These are phyloP conservation scores for Triangularia verruculosa DNA, from an alignment of 2,329 filamentous ascomycete genomes.

Conservation along the genomic window DNA sequence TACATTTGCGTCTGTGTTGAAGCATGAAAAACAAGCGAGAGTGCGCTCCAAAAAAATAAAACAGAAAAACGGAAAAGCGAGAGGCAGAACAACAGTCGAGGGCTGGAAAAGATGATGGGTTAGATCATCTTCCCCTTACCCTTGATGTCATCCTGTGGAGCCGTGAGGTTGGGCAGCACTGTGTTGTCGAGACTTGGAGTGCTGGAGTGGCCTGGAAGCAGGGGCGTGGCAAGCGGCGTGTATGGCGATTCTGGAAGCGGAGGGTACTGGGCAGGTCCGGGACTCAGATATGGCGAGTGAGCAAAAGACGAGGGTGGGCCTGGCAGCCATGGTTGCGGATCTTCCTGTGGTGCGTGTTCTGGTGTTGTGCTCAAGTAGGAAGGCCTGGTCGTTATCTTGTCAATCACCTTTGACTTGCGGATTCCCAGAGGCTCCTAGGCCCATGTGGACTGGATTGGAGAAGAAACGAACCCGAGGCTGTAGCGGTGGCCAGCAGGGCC, in stretches of 20 bases:
- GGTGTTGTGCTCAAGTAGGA: slow-evolving; percentile 42
- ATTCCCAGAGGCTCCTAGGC: slow-evolving; percentile 45
- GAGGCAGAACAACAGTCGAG: slow-evolving; percentile 23
- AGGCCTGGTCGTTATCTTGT: slow-evolving; percentile 51
- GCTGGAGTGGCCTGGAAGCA: slow-evolving; percentile 40
- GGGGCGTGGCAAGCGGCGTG: slow-evolving; percentile 33
- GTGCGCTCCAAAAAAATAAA: slow-evolving; percentile 24
- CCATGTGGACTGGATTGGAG: slow-evolving; percentile 61
- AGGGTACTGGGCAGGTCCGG: slow-evolving; percentile 44
- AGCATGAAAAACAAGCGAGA: slow-evolving; percentile 28
- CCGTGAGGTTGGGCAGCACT: slow-evolving; percentile 35
- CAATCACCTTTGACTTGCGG: slow-evolving; percentile 48
- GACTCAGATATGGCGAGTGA: slow-evolving; percentile 45
- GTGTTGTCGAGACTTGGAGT: slow-evolving; percentile 37
- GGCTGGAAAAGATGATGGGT: slow-evolving; percentile 22
- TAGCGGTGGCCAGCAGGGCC: slow-evolving; percentile 45
- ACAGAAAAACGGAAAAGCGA: slow-evolving; percentile 18
- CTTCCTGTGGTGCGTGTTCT: slow-evolving; percentile 44
- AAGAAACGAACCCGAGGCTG: slow-evolving; percentile 61
- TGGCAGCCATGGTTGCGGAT: slow-evolving; percentile 37
- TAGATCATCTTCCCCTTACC: slow-evolving; percentile 28
- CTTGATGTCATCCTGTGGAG: slow-evolving; percentile 37
- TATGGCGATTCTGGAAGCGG: slow-evolving; percentile 46
- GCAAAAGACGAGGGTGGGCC: slow-evolving; percentile 36
- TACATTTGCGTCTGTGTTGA: slow-evolving; percentile 38